Evolutionary conservation across 768 basidiomycete species (phyloP), one percentile per base, ranked within the genome.

Genomic region (Boletus fagicola): DNA sequence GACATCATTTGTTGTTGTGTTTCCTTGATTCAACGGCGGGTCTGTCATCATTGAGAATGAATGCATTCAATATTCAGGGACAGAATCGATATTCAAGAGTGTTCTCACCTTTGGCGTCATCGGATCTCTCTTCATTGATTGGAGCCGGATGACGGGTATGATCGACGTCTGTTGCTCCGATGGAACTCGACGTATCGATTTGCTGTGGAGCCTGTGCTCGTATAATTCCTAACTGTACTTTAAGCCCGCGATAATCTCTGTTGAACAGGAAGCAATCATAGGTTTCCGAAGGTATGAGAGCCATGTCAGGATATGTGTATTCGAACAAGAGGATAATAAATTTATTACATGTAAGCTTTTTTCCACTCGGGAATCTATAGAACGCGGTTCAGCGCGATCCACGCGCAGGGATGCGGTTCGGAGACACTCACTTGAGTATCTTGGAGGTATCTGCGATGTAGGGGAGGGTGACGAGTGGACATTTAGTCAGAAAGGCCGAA

Each of bases 191-290:
- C 24, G 40, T 11, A 13, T 56, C 51, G 26, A 65, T 40, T 51
- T 75, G 73, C 9, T 72, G 70, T 8, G 28, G 51, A 10, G 44
- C 18, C 26, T 59, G 53, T 52, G 70, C 74, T 24, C 79, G 78
- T 54, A 89, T 83, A 3, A 79, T 78, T 10, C 78, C 75, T 15
- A 91, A 86, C 22, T 78, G 77, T 62, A 87, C 89, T 71, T 92
- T 91, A n/a, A 92, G 80, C 13, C 81, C 82, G 3, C 83, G 80
- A 66, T 91, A 91, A 68, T 91, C 83, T 65, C 89, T 91, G 60
- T 36, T 30, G 26, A 20, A 43, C 30, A 39, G 47, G 40, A 40
- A 33, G 33, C 40, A 28, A 53, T n/a, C 30, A 39, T 2, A 10
- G 5, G 9, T 16, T 46, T 43, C 26, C 39, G 43, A 28, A 11